A percentile compares a stretch with the other conserved stretches of the same genome.
Evolutionary conservation across 139 green algal species (phyloP).

Genomic region (Chloropicon primus): DNA sequence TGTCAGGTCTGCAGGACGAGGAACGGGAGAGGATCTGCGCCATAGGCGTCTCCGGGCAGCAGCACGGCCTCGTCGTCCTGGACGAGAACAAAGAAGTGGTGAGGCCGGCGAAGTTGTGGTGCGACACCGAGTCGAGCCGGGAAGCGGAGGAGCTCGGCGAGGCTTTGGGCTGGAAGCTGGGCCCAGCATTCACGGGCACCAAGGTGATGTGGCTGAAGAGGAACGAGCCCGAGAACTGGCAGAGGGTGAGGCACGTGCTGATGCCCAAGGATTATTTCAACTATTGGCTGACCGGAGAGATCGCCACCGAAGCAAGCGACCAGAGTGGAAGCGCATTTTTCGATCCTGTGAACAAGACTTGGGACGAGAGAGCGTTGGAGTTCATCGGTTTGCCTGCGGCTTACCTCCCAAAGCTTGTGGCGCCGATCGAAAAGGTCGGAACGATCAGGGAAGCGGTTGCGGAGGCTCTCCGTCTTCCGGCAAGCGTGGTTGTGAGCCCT

Average conservation of each 20-base stretch:
- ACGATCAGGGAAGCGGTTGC: slow-evolving; percentile 21
- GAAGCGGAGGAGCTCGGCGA: slow-evolving; percentile 50
- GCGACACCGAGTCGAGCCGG: slow-evolving; percentile 54
- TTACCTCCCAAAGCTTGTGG: neutral
- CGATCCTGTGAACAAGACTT: slow-evolving; percentile 32
- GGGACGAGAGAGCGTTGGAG: slow-evolving; percentile 23
- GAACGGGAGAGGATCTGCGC: slow-evolving; percentile 24
- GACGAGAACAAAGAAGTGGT: slow-evolving; percentile 34
- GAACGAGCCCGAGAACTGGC: slow-evolving; percentile 59
- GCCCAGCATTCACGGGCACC: slow-evolving; percentile 49
- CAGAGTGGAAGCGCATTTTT: slow-evolving; percentile 59
- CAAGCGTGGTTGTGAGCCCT: slow-evolving; percentile 35
- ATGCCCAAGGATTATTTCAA: slow-evolving; percentile 83
- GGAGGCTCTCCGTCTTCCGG: slow-evolving; percentile 34
- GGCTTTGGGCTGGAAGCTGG: slow-evolving; percentile 37
- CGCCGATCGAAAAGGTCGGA: neutral
- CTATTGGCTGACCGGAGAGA: slow-evolving; percentile 9
- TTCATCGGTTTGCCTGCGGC: slow-evolving; percentile 42
- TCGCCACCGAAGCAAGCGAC: slow-evolving; percentile 34
- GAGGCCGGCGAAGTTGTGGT: slow-evolving; percentile 65
- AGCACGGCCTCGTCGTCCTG: slow-evolving; percentile 73
- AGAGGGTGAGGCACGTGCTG: slow-evolving; percentile 32
- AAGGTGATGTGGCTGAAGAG: slow-evolving; percentile 80
- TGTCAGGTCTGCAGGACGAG: slow-evolving; percentile 6
- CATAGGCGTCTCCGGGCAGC: slow-evolving; percentile 71